Percentiles rank a stretch among this genome's conserved stretches.
phyloP scores from a whole-genome alignment of 139 green algal genomes.

The Nannochloris sp. region DNA sequence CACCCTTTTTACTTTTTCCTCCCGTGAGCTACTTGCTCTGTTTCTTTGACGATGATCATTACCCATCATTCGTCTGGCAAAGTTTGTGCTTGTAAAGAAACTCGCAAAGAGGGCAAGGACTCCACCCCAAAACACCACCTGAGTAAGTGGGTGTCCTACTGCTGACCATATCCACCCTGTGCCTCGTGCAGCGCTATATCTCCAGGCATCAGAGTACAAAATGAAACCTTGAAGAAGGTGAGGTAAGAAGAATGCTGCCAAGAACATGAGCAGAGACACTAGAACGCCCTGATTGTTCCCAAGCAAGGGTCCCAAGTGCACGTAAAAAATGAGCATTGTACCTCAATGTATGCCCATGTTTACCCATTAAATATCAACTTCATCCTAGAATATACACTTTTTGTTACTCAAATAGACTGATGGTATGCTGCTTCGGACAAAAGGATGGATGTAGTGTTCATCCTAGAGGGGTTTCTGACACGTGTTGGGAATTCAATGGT shows the following conservation, averaged over 20 bases:
- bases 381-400: too few relatives aligned
- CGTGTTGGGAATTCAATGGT: too few relatives aligned
- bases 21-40: neutral
- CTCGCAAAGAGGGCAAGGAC: too few relatives aligned
- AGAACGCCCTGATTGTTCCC: conserved; percentile 1
- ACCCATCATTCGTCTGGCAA: too few relatives aligned
- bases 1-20: neutral
- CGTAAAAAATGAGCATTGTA: conserved; percentile 4
- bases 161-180: neutral
- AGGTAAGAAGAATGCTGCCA: neutral
- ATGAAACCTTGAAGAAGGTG: neutral
- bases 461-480: too few relatives aligned
- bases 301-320: neutral
- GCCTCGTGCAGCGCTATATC: neutral
- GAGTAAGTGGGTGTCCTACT: too few relatives aligned
- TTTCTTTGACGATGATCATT: neutral
- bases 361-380: too few relatives aligned
- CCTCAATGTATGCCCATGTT: neutral
- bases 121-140: too few relatives aligned
- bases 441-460: too few relatives aligned
- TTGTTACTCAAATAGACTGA: too few relatives aligned
- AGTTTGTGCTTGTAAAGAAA: too few relatives aligned
- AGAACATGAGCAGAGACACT: neutral
- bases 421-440: too few relatives aligned
- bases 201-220: neutral